Conservation (phyloP, 2,329 filamentous ascomycete species). For the Thielaviopsis ethacetica region DNA sequence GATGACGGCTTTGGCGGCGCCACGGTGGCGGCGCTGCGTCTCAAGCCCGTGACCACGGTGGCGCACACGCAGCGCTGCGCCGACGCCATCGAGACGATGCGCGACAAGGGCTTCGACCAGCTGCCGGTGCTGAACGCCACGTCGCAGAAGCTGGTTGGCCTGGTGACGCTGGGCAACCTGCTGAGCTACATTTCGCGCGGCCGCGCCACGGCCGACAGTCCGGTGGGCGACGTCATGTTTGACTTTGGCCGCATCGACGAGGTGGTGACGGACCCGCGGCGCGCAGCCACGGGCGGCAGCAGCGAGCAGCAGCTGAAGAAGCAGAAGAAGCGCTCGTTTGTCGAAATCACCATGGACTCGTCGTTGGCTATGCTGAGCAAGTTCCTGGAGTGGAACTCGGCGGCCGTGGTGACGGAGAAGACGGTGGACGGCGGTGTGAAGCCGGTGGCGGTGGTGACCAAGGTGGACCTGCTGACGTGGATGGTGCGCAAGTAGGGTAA, state of each 20-base stretch:
- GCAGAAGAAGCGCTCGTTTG: slow-evolving; percentile 52
- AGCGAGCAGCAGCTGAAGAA: slow-evolving; percentile 20
- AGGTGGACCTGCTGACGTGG: slow-evolving; percentile 89
- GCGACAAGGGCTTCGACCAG: slow-evolving; percentile 95
- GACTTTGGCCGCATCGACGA: slow-evolving; percentile 79
- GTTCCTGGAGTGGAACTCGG: slow-evolving; percentile 97
- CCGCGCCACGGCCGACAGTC: slow-evolving; percentile 55
- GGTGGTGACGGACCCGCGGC: slow-evolving; percentile 73
- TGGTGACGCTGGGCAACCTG: slow-evolving; percentile 89
- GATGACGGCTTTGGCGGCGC: slow-evolving; percentile 54
- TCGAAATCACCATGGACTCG: slow-evolving; percentile 88
- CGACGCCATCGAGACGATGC: slow-evolving; percentile 93
- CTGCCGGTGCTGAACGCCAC: slow-evolving; percentile 63
- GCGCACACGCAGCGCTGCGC: slow-evolving; percentile 54
- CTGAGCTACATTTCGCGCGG: slow-evolving; percentile 78
- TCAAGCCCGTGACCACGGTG: slow-evolving; percentile 89
- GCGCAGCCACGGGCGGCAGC: slow-evolving; percentile 31
- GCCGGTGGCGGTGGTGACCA: slow-evolving; percentile 82
- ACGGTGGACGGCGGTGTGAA: slow-evolving; percentile 39
- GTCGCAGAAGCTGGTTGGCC: slow-evolving; percentile 57
- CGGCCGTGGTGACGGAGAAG: slow-evolving; percentile 80
- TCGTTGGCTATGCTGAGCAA: slow-evolving; percentile 67
- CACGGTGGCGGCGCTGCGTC: slow-evolving; percentile 64
- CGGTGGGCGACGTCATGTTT: slow-evolving; percentile 87
- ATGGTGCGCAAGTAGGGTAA: slow-evolving; percentile 46